A percentile compares a stretch with the other conserved stretches of the same genome.
Conservation (phyloP, 192 early-diverging fungal genomes). For the Haplosporangium gracile region DNA sequence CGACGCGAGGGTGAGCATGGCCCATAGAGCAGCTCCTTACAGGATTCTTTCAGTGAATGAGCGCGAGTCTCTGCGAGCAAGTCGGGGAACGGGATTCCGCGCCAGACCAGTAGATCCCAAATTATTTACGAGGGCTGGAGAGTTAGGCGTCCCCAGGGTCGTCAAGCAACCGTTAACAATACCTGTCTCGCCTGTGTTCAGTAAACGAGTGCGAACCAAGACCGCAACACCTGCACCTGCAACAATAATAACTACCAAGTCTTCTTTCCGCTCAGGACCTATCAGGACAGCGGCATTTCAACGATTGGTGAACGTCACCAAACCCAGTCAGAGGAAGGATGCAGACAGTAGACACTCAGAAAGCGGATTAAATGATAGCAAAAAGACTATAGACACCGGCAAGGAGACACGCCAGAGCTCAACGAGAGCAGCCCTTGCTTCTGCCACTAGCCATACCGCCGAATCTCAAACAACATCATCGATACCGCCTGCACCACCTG, state of each 20-base stretch:
- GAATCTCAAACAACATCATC: not conserved
- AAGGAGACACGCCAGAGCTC: not conserved
- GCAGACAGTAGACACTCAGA: not conserved
- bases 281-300: not conserved
- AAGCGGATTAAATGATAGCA: not conserved
- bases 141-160: conserved; percentile 38
- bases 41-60: conserved; percentile 27
- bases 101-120: conserved; percentile 33
- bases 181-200: conserved; percentile 42
- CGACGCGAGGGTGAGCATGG: not conserved
- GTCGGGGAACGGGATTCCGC: conserved; percentile 5
- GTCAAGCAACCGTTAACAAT: conserved; percentile 30
- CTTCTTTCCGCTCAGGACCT: not conserved
- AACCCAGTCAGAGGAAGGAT: not conserved
- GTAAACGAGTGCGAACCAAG: conserved; percentile 20
- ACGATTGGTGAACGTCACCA: conserved; percentile 8
- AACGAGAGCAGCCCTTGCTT: not conserved
- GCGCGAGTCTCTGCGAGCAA: conserved; percentile 19
- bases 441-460: too few species aligned
- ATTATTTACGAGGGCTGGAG: conserved; percentile 39
- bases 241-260: not conserved
- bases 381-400: not conserved
- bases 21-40: conserved; percentile 20
- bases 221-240: not conserved
- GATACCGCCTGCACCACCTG: not conserved